Percentiles rank a stretch among this genome's conserved stretches.
phyloP scores from a whole-genome alignment of 192 early-diverging fungal species.

The Phlyctochytrium bullatum region DNA sequence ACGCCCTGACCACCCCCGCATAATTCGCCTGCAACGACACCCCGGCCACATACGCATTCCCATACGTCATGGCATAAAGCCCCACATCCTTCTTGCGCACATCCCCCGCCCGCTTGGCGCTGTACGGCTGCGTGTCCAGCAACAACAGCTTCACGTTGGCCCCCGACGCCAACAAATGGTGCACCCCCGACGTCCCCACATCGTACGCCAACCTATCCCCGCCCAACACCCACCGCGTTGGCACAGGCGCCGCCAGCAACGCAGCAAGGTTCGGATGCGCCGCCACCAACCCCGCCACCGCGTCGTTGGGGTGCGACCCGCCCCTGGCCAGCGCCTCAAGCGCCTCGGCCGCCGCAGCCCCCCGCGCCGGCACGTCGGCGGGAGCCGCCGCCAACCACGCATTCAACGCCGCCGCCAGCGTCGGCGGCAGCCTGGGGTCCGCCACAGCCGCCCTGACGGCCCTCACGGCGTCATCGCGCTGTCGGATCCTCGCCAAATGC shows the following conservation, averaged over 20 bases:
- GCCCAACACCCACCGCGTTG: constrained; percentile 86
- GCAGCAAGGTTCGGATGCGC: constrained; percentile 22
- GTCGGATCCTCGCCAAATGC: constrained; percentile 64
- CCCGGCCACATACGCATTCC: constrained; percentile 85
- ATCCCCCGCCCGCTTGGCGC: constrained; percentile 47
- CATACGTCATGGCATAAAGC: constrained; percentile 95
- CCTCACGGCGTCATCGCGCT: constrained; percentile 64
- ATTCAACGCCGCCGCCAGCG: neutral
- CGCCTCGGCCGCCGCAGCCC: constrained; percentile 40
- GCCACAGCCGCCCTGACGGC: constrained; percentile 56
- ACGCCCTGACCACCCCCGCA: constrained; percentile 82
- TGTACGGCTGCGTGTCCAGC: constrained; percentile 83
- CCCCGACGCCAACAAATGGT: constrained; percentile 81
- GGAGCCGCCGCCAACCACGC: neutral
- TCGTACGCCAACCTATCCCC: constrained; percentile 86
- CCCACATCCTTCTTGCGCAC: constrained; percentile 91
- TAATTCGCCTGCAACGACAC: constrained; percentile 84
- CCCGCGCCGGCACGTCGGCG: constrained; percentile 33
- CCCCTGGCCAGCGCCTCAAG: constrained; percentile 46
- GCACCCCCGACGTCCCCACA: constrained; percentile 82
- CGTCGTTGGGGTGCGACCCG: constrained; percentile 18
- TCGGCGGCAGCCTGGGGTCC: constrained; percentile 4
- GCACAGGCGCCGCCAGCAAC: constrained; percentile 23
- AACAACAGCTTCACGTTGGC: constrained; percentile 89
- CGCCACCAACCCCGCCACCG: constrained; percentile 32